phyloP scores from a whole-genome alignment of 352 stramenopile species.

The Peronosclerospora sorghi region DNA sequence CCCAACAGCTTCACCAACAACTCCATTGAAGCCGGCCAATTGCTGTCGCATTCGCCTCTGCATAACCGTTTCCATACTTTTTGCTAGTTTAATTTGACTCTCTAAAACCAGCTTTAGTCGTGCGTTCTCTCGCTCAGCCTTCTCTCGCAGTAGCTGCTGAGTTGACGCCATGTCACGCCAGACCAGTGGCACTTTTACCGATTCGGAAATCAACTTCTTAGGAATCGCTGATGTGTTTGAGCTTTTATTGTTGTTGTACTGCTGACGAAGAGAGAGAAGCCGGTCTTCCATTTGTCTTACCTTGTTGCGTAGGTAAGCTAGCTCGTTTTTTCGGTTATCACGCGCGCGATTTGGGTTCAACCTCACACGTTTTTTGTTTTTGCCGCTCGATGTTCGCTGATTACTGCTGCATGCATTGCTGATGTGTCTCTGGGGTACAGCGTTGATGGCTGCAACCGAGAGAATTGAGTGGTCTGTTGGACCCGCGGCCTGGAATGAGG shows the following conservation, averaged over 20 bases:
- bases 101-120: constrained; percentile 35
- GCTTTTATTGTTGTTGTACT: constrained; percentile 15
- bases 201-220: constrained; percentile 4
- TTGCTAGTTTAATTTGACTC: constrained; percentile 34
- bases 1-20: constrained; percentile 10
- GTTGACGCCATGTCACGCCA: constrained; percentile 28
- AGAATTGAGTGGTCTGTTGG: background rate
- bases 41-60: constrained; percentile 22
- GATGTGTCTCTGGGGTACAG: background rate
- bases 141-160: constrained; percentile 22
- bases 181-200: constrained; percentile 9
- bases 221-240: constrained; percentile 1
- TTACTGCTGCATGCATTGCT: background rate
- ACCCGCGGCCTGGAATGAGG: background rate
- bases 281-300: constrained; percentile 31
- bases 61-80: constrained; percentile 34
- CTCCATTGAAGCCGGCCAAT: constrained; percentile 20
- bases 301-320: constrained; percentile 32
- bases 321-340: constrained; percentile 30
- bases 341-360: constrained; percentile 29
- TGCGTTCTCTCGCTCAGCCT: constrained; percentile 35
- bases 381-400: constrained; percentile 5
- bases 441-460: background rate
- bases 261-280: constrained; percentile 18
- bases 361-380: constrained; percentile 15